phyloP scores from a whole-genome alignment of 805 yeast genomes.

The Metschnikowia santaceciliae region DNA sequence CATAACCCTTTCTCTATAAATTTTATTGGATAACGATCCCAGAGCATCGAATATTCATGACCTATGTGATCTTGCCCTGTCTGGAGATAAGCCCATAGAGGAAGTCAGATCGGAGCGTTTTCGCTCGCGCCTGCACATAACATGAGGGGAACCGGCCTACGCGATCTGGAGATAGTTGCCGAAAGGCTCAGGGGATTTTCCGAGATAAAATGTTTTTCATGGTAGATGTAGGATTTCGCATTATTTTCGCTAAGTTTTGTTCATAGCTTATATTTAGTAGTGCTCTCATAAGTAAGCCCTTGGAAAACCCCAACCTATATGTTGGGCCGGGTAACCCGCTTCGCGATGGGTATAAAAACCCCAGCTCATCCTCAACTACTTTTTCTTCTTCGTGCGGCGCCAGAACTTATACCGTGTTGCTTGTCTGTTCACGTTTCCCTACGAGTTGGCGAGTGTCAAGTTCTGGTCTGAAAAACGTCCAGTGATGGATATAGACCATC shows the following conservation, averaged over 20 bases:
- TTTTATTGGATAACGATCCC: not conserved
- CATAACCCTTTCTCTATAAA: too few species aligned
- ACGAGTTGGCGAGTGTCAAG: constrained; percentile 52
- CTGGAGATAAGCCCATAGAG: constrained; percentile 2
- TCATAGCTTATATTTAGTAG: not conserved
- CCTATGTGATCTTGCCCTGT: too few species aligned
- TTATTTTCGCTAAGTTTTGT: too few species aligned
- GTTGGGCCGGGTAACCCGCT: constrained; percentile 15
- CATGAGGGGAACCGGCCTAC: not conserved
- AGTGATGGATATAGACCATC: constrained; percentile 39
- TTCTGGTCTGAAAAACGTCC: constrained; percentile 45
- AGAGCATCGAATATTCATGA: not conserved
- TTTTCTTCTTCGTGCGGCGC: constrained; percentile 45
- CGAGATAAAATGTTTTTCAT: not conserved
- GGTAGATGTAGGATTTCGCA: too few species aligned
- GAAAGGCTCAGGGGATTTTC: not conserved
- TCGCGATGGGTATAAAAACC: constrained; percentile 11
- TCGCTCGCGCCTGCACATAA: not conserved
- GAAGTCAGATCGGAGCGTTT: constrained; percentile 2
- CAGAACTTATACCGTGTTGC: constrained; percentile 51
- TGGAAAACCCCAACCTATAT: not conserved
- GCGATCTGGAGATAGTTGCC: not conserved
- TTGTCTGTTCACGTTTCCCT: constrained; percentile 44
- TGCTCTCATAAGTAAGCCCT: not conserved
- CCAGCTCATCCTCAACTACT: not conserved